Evolutionary conservation across 768 basidiomycete species (phyloP), one percentile per base, ranked within the genome.

Genomic region (Kwoniella sp.): DNA sequence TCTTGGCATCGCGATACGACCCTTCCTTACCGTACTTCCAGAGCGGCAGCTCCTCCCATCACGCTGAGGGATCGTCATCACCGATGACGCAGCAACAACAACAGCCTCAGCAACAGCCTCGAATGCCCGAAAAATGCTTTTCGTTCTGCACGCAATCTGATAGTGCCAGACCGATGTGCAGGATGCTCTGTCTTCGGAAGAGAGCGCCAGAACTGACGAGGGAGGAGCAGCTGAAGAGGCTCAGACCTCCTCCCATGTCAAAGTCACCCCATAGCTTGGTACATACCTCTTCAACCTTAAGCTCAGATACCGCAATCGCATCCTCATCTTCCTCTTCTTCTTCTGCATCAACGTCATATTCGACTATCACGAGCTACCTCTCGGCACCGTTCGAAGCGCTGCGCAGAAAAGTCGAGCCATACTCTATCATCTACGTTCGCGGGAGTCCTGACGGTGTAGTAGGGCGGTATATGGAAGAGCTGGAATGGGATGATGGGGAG

Each of bases 381-480:
- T 62, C 20, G 13, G 53, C 62, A 9, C 73, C 73, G 1, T 73
- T 77, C 56, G 65, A 71, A 26, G 60, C 66, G 8, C 52, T 77
- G 9, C 26, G 57, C 13, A 62, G 45, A 28, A 58, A 34, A 4
- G 63, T 70, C 23, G 72, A 68, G 25, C 76, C 73, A 11, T 74
- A 72, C 25, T 70, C 70, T 0, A 58, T 77, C 52, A 66, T 77
- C 28, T 73, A 73, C 51, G 65, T 75, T 26, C 67, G 63, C 31
- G 76, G 76, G 3, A 68, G 64, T 20, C 63, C 68, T 1, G 72
- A 75, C 37, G 76, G 76, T 7, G 72, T 77, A 13, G 67, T 77
- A 4, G 76, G 76, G 9, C 22, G 76, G 25, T 77, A 77, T 55
- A 74, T 77, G 73, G 76, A 77, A 45, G 76, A 77, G 51, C 34